Conservation (phyloP, 805 yeast species). For the Isabelozyma pseudorhagii region DNA sequence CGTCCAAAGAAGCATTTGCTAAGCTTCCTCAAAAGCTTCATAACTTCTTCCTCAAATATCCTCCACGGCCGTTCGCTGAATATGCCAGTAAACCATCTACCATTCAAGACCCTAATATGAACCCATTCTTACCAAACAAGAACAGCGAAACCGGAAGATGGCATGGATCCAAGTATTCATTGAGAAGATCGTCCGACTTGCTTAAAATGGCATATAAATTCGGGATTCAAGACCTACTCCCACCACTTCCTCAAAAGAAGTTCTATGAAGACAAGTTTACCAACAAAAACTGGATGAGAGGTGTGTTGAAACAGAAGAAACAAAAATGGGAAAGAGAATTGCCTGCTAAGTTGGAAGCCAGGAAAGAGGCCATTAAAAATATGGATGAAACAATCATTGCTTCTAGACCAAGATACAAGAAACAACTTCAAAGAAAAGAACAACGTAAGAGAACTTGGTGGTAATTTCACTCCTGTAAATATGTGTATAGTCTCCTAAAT, state of each 20-base stretch:
- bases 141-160: conserved; percentile 77
- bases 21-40: conserved; percentile 69
- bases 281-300: conserved; percentile 67
- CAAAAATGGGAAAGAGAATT: conserved; percentile 73
- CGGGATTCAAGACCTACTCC: conserved; percentile 78
- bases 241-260: conserved; percentile 60
- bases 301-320: conserved; percentile 76
- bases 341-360: conserved; percentile 55
- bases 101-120: conserved; percentile 66
- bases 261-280: conserved; percentile 78
- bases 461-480: conserved; percentile 6
- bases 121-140: conserved; percentile 83
- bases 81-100: conserved; percentile 65
- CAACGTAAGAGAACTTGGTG: conserved; percentile 37
- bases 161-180: conserved; percentile 75
- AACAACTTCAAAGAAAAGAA: conserved; percentile 35
- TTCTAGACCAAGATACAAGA: conserved; percentile 50
- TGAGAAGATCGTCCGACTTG: conserved; percentile 78
- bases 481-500: background rate
- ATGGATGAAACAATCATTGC: conserved; percentile 65
- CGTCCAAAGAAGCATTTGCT: conserved; percentile 45
- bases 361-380: conserved; percentile 61
- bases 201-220: conserved; percentile 77
- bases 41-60: conserved; percentile 74
- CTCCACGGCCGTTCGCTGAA: conserved; percentile 74